These are phyloP conservation scores for Rachicladosporium sp. DNA, from an alignment of 2,329 filamentous ascomycete species.

Conservation along the genomic window DNA sequence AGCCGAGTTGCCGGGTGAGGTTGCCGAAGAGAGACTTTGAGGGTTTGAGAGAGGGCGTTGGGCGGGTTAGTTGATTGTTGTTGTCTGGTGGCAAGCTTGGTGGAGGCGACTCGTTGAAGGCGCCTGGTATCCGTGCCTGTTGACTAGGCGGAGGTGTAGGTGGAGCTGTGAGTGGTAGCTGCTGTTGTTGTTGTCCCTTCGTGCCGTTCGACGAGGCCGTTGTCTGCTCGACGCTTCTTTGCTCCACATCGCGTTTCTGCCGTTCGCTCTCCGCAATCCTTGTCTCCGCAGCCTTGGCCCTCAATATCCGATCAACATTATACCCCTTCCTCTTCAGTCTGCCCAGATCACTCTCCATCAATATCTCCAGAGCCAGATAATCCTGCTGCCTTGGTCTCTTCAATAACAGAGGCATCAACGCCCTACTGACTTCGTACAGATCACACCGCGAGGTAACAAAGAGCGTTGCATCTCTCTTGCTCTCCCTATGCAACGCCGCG, in stretches of 20 bases:
- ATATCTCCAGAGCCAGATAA: slow-evolving; percentile 79
- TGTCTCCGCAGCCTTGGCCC: slow-evolving; percentile 76
- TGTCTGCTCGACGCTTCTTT: slow-evolving; percentile 3
- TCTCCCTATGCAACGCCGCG: slow-evolving; percentile 50
- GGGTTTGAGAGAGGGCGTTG: too few species aligned
- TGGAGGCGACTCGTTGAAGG: slow-evolving; percentile 51
- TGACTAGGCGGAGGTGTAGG: too few species aligned
- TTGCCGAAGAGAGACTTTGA: slow-evolving; percentile 47
- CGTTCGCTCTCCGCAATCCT: slow-evolving; percentile 75
- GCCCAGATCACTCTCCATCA: slow-evolving; percentile 72
- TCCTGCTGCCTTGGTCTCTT: slow-evolving; percentile 77
- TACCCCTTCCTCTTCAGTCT: slow-evolving; percentile 79
- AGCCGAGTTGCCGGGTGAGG: slow-evolving; percentile 54
- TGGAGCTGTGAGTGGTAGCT: too few species aligned
- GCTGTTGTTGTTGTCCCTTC: slow-evolving; percentile 1
- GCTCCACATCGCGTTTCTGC: slow-evolving; percentile 37
- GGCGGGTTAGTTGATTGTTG: slow-evolving; percentile 23
- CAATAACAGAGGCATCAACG: slow-evolving; percentile 69
- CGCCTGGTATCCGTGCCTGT: slow-evolving; percentile 54
- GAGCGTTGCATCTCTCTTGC: slow-evolving; percentile 49
- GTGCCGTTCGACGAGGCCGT: slow-evolving; percentile 1
- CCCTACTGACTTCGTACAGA: slow-evolving; percentile 84
- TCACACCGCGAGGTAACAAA: slow-evolving; percentile 68
- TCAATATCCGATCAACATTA: slow-evolving; percentile 89
- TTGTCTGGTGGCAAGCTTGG: slow-evolving; percentile 32